Percentiles rank a stretch among this genome's conserved stretches.
phyloP scores from a whole-genome alignment of 2,329 filamentous ascomycete species.

The Penicillium sp. region DNA sequence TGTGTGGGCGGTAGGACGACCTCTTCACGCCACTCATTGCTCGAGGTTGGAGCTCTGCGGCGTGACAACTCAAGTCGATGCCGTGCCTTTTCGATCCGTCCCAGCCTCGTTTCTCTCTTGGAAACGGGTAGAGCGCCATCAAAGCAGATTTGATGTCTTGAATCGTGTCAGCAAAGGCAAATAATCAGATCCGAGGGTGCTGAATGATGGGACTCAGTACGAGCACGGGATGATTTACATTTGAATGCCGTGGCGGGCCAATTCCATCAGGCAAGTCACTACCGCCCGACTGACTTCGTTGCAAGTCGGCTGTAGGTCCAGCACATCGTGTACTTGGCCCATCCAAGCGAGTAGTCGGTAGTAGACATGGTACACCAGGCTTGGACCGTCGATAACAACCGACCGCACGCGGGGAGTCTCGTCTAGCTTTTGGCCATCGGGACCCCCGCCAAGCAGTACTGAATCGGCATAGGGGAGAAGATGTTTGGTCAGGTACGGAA shows the following conservation, averaged over 20 bases:
- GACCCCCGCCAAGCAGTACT: constrained; percentile 20
- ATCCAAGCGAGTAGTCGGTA: constrained; percentile 54
- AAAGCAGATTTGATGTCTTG: constrained; percentile 73
- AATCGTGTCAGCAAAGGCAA: neutral
- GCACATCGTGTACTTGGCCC: constrained; percentile 45
- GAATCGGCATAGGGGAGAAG: constrained; percentile 33
- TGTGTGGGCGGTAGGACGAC: constrained; percentile 19
- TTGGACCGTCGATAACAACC: constrained; percentile 73
- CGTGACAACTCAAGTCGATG: constrained; percentile 57
- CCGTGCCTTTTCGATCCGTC: constrained; percentile 62
- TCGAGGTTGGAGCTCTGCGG: constrained; percentile 2
- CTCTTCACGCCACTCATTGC: constrained; percentile 13
- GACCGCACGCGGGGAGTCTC: constrained; percentile 21
- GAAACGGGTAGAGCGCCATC: constrained; percentile 74
- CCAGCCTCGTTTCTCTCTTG: constrained; percentile 65
- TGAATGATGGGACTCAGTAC: neutral
- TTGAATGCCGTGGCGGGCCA: constrained; percentile 57
- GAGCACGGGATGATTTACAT: constrained; percentile 55
- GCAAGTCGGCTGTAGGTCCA: constrained; percentile 63
- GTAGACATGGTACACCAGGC: constrained; percentile 73
- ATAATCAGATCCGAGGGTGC: neutral
- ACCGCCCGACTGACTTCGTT: constrained; percentile 61
- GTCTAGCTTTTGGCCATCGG: constrained; percentile 13
- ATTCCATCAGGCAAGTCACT: constrained; percentile 62
- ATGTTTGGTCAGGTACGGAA: constrained; percentile 36